Percentiles rank a stretch among this genome's conserved stretches.
These are phyloP conservation scores for Salicornia ramosissima DNA, from an alignment of 148 eudicot species.

Conservation along the genomic window DNA sequence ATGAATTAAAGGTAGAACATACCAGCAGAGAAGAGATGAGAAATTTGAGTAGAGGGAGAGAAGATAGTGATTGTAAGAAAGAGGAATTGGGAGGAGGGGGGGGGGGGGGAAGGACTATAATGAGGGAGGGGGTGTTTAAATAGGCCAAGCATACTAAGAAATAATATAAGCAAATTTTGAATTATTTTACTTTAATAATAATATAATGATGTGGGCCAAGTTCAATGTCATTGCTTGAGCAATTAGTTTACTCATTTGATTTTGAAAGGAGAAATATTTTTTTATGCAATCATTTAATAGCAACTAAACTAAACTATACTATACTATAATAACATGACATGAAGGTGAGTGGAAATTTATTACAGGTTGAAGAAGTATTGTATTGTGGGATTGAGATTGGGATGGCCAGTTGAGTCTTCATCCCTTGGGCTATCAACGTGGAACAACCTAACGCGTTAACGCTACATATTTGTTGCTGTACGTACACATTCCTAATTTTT, in stretches of 20 bases:
- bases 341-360: not conserved
- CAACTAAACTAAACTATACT: not conserved
- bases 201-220: not conserved
- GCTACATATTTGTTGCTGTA: not conserved
- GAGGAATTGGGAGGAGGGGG: not conserved
- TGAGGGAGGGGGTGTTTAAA: constrained; percentile 10
- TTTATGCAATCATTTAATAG: constrained; percentile 8
- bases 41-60: too few species aligned
- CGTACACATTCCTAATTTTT: too few species aligned
- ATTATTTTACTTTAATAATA: not conserved
- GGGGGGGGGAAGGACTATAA: constrained; percentile 21
- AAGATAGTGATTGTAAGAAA: not conserved
- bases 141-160: not conserved
- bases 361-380: not conserved
- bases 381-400: too few species aligned
- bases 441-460: not conserved
- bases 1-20: too few species aligned
- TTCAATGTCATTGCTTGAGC: constrained; percentile 7
- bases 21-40: not conserved
- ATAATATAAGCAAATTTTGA: not conserved
- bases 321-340: constrained; percentile 7
- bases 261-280: not conserved
- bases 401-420: not conserved
- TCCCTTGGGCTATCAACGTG: not conserved
- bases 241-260: not conserved